Evolutionary conservation across 2,329 filamentous ascomycete species (phyloP).

Genomic region (Camillea tinctor): DNA sequence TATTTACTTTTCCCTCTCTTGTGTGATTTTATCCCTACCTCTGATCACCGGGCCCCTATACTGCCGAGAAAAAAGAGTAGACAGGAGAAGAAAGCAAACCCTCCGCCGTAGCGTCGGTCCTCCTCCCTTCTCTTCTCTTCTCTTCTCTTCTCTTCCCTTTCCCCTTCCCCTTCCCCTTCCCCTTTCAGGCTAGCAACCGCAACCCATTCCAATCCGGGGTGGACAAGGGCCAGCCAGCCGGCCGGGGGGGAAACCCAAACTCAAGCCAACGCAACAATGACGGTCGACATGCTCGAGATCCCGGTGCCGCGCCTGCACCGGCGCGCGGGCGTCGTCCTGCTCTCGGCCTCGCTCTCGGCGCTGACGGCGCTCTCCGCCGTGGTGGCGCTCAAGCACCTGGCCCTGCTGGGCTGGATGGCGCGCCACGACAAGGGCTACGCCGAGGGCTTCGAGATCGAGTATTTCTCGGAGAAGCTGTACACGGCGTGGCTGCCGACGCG

Average conservation of each 20-base stretch:
- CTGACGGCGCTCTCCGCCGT: background rate
- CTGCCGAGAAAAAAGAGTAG: no score
- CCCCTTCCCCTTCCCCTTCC: no score
- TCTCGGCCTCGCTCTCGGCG: background rate
- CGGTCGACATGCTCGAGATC: constrained; percentile 1
- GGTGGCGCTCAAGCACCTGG: background rate
- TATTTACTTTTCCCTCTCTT: background rate
- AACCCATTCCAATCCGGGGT: no score
- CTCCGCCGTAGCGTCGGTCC: no score
- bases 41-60: no score
- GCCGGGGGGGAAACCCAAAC: no score
- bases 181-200: no score
- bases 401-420: constrained; percentile 2
- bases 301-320: constrained; percentile 2
- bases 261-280: background rate
- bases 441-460: background rate
- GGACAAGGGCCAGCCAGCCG: no score
- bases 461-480: background rate
- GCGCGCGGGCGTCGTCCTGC: background rate
- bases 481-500: background rate
- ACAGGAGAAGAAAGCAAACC: no score
- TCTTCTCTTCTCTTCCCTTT: no score
- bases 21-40: no score
- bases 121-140: no score
- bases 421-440: background rate